Evolutionary conservation across 2,329 filamentous ascomycete genomes (phyloP).

Genomic region (Penicillium sp.): DNA sequence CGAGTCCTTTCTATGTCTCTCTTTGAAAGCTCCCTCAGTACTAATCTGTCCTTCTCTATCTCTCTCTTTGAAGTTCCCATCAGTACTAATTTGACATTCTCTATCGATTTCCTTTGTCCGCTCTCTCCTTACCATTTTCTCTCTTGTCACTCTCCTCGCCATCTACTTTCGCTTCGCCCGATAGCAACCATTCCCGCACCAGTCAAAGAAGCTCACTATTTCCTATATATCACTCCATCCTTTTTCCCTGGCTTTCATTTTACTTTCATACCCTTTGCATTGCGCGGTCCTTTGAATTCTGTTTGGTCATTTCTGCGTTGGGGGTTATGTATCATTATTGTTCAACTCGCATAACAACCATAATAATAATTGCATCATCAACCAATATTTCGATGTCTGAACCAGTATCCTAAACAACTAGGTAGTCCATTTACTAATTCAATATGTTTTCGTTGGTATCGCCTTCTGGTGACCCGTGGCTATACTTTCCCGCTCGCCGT

Average conservation of each 20-base stretch:
- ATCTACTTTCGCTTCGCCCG: not conserved
- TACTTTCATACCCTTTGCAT: conserved; percentile 27
- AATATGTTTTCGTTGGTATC: no score
- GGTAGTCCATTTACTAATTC: no score
- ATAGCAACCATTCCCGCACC: not conserved
- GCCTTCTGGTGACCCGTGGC: not conserved
- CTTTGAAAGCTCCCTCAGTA: not conserved
- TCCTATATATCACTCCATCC: not conserved
- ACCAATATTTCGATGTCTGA: not conserved
- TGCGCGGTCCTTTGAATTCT: conserved; percentile 15
- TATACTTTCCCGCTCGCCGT: conserved; percentile 5
- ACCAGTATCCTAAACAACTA: no score
- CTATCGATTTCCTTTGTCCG: not conserved
- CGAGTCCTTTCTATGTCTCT: not conserved
- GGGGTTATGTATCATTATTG: conserved; percentile 18
- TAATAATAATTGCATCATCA: conserved; percentile 23
- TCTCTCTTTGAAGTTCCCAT: not conserved
- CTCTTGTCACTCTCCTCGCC: not conserved
- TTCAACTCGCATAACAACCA: conserved; percentile 15
- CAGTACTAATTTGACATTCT: not conserved
- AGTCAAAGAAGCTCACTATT: not conserved
- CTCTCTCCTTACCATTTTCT: not conserved
- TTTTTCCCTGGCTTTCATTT: not conserved
- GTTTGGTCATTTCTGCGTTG: conserved; percentile 1
- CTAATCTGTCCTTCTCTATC: not conserved